These are phyloP conservation scores for Plasmodium coatneyi DNA, from an alignment of 169 alveolate genomes.

Conservation along the genomic window DNA sequence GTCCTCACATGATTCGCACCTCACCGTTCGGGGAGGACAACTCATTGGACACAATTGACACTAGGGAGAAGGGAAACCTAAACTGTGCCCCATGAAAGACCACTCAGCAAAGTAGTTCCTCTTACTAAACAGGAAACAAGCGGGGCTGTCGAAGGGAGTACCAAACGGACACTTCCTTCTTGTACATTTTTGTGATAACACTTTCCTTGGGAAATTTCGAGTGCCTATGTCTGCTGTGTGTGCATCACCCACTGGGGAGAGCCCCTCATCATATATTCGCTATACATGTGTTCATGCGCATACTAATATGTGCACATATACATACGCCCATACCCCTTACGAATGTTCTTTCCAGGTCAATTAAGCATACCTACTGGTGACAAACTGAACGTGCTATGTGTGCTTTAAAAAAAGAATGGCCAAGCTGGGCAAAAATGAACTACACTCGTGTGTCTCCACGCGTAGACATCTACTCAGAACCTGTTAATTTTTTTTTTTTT, in stretches of 20 bases:
- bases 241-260: background rate
- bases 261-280: background rate
- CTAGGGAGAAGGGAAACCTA: background rate
- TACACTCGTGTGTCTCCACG: background rate
- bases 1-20: background rate
- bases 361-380: background rate
- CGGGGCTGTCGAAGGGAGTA: background rate
- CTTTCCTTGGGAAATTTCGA: background rate
- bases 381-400: background rate
- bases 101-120: background rate
- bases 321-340: background rate
- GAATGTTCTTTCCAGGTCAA: background rate
- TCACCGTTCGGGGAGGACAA: background rate
- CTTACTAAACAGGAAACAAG: background rate
- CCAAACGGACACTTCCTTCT: background rate
- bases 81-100: background rate
- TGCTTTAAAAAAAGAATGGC: background rate
- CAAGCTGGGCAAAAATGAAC: background rate
- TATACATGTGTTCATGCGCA: background rate
- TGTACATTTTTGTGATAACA: background rate
- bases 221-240: background rate
- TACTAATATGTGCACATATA: background rate
- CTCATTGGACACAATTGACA: background rate
- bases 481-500: background rate
- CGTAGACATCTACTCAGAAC: conserved; percentile 1